Conservation (phyloP, 2,329 filamentous ascomycete species). For the Aspergillus ibericus region DNA sequence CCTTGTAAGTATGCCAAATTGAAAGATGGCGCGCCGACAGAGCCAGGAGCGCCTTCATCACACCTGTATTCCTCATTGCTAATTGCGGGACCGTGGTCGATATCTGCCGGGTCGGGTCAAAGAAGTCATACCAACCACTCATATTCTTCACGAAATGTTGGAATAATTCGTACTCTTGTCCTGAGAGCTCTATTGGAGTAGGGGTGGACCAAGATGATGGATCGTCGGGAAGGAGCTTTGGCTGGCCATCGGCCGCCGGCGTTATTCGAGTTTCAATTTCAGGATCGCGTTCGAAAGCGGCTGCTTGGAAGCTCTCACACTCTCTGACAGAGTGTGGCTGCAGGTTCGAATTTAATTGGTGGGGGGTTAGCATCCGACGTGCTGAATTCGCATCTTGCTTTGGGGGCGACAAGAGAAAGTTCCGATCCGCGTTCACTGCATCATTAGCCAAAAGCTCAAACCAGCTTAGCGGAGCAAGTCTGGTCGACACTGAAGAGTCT, state of each 20-base stretch:
- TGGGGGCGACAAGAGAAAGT: conserved; percentile 15
- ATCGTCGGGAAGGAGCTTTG: conserved; percentile 11
- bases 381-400: conserved; percentile 16
- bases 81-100: conserved; percentile 39
- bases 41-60: conserved; percentile 60
- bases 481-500: conserved; percentile 36
- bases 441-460: conserved; percentile 43
- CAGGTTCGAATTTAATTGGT: conserved; percentile 10
- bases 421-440: conserved; percentile 18
- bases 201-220: conserved; percentile 16
- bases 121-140: conserved; percentile 46
- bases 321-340: conserved; percentile 12
- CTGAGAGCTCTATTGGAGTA: conserved; percentile 12
- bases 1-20: conserved; percentile 25
- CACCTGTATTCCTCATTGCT: conserved; percentile 54
- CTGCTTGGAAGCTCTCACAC: conserved; percentile 23
- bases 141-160: conserved; percentile 17
- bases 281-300: conserved; percentile 15
- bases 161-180: conserved; percentile 13
- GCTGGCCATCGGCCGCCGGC: conserved; percentile 21
- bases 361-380: conserved; percentile 23
- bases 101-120: conserved; percentile 44
- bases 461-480: conserved; percentile 50
- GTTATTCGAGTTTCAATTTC: conserved; percentile 21
- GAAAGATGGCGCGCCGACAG: conserved; percentile 56